Evolutionary conservation across 2,329 filamentous ascomycete genomes (phyloP).

Genomic region (Monosporascus cannonballus): DNA sequence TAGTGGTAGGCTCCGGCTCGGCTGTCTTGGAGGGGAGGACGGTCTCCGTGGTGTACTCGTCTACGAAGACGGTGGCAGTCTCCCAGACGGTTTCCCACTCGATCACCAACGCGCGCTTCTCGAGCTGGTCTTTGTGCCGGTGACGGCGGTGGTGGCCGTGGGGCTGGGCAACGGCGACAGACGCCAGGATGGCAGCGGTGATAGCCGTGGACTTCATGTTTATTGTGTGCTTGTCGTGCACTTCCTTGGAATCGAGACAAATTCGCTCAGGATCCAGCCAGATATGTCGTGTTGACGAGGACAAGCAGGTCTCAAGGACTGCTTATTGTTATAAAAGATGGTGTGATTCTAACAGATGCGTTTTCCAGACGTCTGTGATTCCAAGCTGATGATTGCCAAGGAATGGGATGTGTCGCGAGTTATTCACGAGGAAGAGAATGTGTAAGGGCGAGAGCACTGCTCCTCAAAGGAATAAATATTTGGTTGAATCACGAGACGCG

Average conservation of each 20-base stretch:
- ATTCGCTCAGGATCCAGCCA: not conserved
- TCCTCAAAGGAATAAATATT: conserved; percentile 25
- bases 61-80: conserved; percentile 45
- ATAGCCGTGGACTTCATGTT: conserved; percentile 41
- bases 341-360: conserved; percentile 1
- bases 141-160: conserved; percentile 34
- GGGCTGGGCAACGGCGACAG: conserved; percentile 45
- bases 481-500: conserved; percentile 7
- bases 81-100: conserved; percentile 42
- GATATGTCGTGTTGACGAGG: not conserved
- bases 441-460: conserved; percentile 30
- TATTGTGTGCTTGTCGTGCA: conserved; percentile 10
- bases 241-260: not conserved
- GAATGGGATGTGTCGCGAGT: conserved; percentile 24
- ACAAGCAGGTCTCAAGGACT: not conserved
- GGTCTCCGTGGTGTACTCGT: conserved; percentile 41
- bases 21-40: conserved; percentile 28
- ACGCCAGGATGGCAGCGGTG: conserved; percentile 36
- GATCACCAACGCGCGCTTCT: conserved; percentile 40
- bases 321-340: not conserved
- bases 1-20: conserved; percentile 17
- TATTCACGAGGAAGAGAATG: conserved; percentile 22
- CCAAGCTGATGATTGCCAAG: conserved; percentile 7
- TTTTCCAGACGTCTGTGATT: conserved; percentile 5
- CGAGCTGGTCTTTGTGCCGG: conserved; percentile 31